Base-by-base conservation (phyloP, 2,329 filamentous ascomycete species). In the Aciculosporium take region DNA sequence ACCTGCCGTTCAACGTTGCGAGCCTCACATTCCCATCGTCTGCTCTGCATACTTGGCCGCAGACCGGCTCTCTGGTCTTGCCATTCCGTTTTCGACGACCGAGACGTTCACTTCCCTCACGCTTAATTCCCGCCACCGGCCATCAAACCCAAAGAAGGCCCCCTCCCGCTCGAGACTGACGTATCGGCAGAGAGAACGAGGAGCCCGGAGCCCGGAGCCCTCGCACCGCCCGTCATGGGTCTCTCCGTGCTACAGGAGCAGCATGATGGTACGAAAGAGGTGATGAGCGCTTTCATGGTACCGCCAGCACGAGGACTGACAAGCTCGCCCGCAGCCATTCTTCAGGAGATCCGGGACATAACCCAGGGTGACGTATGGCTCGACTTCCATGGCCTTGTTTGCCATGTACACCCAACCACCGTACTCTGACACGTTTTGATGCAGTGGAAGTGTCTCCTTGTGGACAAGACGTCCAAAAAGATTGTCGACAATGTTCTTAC, bases 401-500 rank as follows among this genome's bases (percentile, higher is more conserved):
- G n/a, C n/a, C n/a, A n/a, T n/a, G n/a, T n/a, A n/a, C n/a, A n/a
- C n/a, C n/a, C n/a, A n/a, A n/a, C n/a, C n/a, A n/a, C n/a, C n/a
- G n/a, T n/a, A n/a, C n/a, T n/a, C n/a, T n/a, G n/a, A n/a, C n/a
- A n/a, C n/a, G n/a, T n/a, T n/a, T n/a, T n/a, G n/a, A 7, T 39
- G 41, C 50, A 95, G 87, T 98, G 91, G 91, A 98, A 96, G 75
- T 84, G 95, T 51, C 68, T 98, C 51, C 81, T 98, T 40, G 70
- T 95, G 54, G 91, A 98, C 64, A 79, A 84, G 51, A 72, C 69
- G 43, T 88, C 85, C 58, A 80, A 81, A 59, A 88, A 82, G 61
- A 74, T 98, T 53, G 73, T 98, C 53, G 81, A 94, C 64, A 94
- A 89, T 69, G 83, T 85, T 36, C 76, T 89, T 58, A 89, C 86